Base-by-base conservation (phyloP, 2,329 filamentous ascomycete species). In the Phyllosticta citribraziliensis region DNA sequence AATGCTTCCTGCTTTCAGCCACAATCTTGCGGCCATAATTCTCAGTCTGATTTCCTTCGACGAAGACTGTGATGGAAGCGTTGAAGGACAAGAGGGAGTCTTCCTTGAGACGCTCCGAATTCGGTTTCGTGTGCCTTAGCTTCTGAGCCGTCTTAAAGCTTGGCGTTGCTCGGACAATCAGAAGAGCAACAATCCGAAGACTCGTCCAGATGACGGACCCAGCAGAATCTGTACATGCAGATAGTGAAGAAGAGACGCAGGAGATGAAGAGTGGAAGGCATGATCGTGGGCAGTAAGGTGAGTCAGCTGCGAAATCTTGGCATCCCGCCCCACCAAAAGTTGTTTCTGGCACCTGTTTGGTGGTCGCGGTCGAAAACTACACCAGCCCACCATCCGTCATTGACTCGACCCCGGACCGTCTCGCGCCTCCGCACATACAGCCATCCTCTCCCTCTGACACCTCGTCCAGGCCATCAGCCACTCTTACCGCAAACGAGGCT, bases 301-400 rank as follows among this genome's bases (percentile, higher is more conserved):
- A 53, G 30, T 55, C 14, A 9, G 50, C 11, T 33, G 53, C 53
- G 58, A 60, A 60, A 56, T 60, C 58, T 60, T 60, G 58, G 58
- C 53, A 51, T 25, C 55, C 55, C 58, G 58, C 58, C 58, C 58
- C 58, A 60, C 58, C 58, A 60, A 60, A 35, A 19, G 52, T 52
- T 47, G 35, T 47, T n/a, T 47, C 35, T 47, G 9, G 35, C 35
- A 47, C 35, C 35, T 47, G 35, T 47, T 47, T 47, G 35, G 35
- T 17, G 35, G 35, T 17, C 35, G n/a, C 14, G 17, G 35, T 47
- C 35, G 35, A 47, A 47, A 47, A n/a, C 35, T 47, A 47, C 35
- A 47, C 6, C 35, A n/a, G n/a, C 14, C 35, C 35, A 47, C 35
- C 35, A 27, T 47, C 35, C 35, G 35, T 47, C 35, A 47, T 47